These are phyloP conservation scores for Colletotrichum sansevieriae DNA, from an alignment of 2,329 filamentous ascomycete genomes.

Conservation along the genomic window DNA sequence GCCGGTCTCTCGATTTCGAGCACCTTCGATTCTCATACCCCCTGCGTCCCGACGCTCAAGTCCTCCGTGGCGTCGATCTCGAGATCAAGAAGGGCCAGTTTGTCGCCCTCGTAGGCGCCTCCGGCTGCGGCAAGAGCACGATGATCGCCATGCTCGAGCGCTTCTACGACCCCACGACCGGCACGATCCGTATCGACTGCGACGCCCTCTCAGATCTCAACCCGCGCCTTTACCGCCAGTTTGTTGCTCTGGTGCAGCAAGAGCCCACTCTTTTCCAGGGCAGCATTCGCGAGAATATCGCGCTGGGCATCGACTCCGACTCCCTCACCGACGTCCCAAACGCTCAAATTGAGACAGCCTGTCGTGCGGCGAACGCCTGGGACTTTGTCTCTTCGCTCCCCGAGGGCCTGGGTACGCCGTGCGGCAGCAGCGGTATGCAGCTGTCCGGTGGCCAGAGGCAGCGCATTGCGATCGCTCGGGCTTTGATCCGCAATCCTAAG, in stretches of 20 bases:
- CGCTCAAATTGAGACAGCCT: slow-evolving; percentile 57
- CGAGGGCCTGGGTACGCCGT: slow-evolving; percentile 70
- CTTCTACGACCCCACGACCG: slow-evolving; percentile 59
- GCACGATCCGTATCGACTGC: slow-evolving; percentile 61
- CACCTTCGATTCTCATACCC: slow-evolving; percentile 76
- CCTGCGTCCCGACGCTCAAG: slow-evolving; percentile 53
- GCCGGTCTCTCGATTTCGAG: slow-evolving; percentile 60
- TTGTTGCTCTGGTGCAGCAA: slow-evolving; percentile 69
- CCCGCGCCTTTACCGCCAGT: slow-evolving; percentile 63
- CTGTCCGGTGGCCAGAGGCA: slow-evolving; percentile 81
- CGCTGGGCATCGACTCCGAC: slow-evolving; percentile 49
- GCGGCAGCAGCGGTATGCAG: slow-evolving; percentile 76
- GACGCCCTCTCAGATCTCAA: slow-evolving; percentile 57
- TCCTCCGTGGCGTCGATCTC: slow-evolving; percentile 59
- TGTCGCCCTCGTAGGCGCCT: slow-evolving; percentile 67
- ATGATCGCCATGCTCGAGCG: slow-evolving; percentile 66
- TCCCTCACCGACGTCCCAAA: slow-evolving; percentile 46
- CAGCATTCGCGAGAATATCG: slow-evolving; percentile 62
- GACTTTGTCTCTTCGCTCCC: slow-evolving; percentile 57
- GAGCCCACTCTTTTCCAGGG: slow-evolving; percentile 66
- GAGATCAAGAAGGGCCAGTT: slow-evolving; percentile 61
- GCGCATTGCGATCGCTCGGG: slow-evolving; percentile 78
- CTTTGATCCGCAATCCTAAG: slow-evolving; percentile 74
- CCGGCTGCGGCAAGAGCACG: slow-evolving; percentile 72
- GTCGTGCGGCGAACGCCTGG: slow-evolving; percentile 61